Evolutionary conservation across 495 filamentous ascomycete species (phyloP), one percentile per base, ranked within the genome.

Genomic region (Bombardia bombarda): DNA sequence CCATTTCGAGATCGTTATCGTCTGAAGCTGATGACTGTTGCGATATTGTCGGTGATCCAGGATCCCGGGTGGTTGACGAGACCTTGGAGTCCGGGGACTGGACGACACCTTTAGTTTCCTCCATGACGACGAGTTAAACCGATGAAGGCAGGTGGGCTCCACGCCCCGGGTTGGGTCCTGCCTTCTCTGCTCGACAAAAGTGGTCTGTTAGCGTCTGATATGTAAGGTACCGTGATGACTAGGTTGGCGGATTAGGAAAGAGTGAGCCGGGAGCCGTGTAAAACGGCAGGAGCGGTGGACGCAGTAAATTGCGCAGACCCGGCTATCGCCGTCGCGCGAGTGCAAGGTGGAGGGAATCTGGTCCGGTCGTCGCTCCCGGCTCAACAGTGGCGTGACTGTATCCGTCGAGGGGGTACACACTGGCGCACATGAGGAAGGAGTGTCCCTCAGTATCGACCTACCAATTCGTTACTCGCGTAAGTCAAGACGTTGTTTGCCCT

Each of bases 1-100:
- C 47, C 61, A 62, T 62, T 13, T 54, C 56, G 22, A 44, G 19
- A 10, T 37, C 21, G 36, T 28, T 32, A 16, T 49, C 51, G 46
- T 49, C 48, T 10, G 43, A 32, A 3, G 33, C 28, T 18, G 43
- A 20, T 5, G 40, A 35, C 9, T 28, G 23, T 18, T 40, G 40
- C 32, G 41, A 38, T 20, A 33, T 38, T 32, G 47, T 7, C 3
- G 38, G n/a, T n/a, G n/a, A 32, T 17, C 39, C 25, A 18, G 40
- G 17, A 12, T 44, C 34, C 20, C 35, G 46, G 22, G 24, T 19
- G 13, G 36, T 14, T 17, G 34, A 5, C 22, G 37, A 16, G n/a
- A 4, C 37, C 24, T 38, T 40, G 37, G 14, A 17, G 37, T 19
- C 40, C n/a, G 24, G 40, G 13, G 10, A 8, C 16, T 16, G 28